These are phyloP conservation scores for Aspergillus bridgeri DNA, from an alignment of 495 filamentous ascomycete species.

Conservation along the genomic window DNA sequence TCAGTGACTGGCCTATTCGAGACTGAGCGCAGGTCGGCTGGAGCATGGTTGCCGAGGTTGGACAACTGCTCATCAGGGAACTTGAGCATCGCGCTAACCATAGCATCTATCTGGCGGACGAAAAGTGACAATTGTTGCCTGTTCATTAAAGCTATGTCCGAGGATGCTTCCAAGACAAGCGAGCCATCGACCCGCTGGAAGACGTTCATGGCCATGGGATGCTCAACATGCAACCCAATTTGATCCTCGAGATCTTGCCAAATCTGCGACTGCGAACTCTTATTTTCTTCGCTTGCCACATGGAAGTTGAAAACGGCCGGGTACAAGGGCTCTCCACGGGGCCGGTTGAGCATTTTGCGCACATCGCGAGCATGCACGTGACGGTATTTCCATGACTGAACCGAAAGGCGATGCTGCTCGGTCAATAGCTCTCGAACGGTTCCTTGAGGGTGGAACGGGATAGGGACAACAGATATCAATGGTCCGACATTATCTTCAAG, in stretches of 20 bases:
- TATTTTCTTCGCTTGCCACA: conserved; percentile 1
- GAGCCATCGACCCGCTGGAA: conserved; percentile 14
- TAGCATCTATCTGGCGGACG: conserved; percentile 27
- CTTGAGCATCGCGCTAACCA: conserved; percentile 25
- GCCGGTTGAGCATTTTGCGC: conserved; percentile 23
- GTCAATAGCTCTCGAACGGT: conserved; percentile 19
- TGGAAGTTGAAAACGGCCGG: conserved; percentile 35
- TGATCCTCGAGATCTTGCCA: conserved; percentile 26
- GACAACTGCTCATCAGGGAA: conserved; percentile 20
- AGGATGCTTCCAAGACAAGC: conserved; percentile 25
- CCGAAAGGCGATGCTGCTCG: conserved; percentile 24
- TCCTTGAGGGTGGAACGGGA: conserved; percentile 26
- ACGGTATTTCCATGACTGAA: conserved; percentile 21
- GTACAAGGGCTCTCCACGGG: conserved; percentile 26
- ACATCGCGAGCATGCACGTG: conserved; percentile 29
- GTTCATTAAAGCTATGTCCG: conserved; percentile 24
- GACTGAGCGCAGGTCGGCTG: conserved; percentile 23
- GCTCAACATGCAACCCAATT: conserved; percentile 33
- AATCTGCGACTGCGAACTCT: conserved; percentile 2
- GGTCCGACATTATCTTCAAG: conserved; percentile 30
- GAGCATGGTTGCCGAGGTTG: conserved; percentile 17
- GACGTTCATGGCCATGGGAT: conserved; percentile 34
- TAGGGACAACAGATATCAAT: conserved; percentile 30
- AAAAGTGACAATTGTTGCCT: conserved; percentile 25
- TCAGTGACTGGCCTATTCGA: conserved; percentile 18